A percentile compares a stretch with the other conserved stretches of the same genome.
These are phyloP conservation scores for Darksidea phi DNA, from an alignment of 495 filamentous ascomycete species.

Conservation along the genomic window DNA sequence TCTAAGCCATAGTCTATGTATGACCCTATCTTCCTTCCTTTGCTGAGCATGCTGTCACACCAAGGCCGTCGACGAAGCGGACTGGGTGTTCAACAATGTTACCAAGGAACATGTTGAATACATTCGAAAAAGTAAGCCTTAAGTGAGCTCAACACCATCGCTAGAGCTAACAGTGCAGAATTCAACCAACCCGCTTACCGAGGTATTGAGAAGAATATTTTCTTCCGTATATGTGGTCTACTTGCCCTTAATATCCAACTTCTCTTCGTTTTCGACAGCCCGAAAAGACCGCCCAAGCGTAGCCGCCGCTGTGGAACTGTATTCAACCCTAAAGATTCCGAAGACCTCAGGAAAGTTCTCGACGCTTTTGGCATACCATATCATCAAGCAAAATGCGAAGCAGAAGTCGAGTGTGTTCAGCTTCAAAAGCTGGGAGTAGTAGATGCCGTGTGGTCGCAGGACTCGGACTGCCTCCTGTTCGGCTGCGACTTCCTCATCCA, in stretches of 20 bases:
- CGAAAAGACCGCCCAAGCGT: slow-evolving; percentile 33
- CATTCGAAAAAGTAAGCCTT: slow-evolving; percentile 31
- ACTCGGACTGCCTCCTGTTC: slow-evolving; percentile 38
- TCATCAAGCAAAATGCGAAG: slow-evolving; percentile 36
- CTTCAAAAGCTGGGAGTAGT: slow-evolving; percentile 34
- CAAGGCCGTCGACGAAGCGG: slow-evolving; percentile 37
- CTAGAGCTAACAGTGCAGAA: slow-evolving; percentile 5
- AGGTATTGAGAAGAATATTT: slow-evolving; percentile 38
- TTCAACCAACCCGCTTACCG: slow-evolving; percentile 30
- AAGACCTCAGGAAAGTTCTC: slow-evolving; percentile 26
- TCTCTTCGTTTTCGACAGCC: slow-evolving; percentile 38
- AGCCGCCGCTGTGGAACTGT: slow-evolving; percentile 6
- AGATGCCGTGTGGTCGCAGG: slow-evolving; percentile 39
- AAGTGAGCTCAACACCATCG: neutral
- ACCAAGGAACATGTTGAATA: slow-evolving; percentile 24
- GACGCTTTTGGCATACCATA: slow-evolving; percentile 24
- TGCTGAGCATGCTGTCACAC: no score
- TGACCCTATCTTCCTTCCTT: no score
- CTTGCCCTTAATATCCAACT: slow-evolving; percentile 38
- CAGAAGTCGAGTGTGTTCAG: slow-evolving; percentile 38
- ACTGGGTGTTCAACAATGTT: slow-evolving; percentile 40
- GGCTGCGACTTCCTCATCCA: slow-evolving; percentile 35
- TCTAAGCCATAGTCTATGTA: no score
- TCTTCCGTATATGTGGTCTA: slow-evolving; percentile 31
- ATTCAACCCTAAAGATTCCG: slow-evolving; percentile 26